Percentiles rank a stretch among this genome's conserved stretches.
These are phyloP conservation scores for Aureobasidium sp. DNA, from an alignment of 2,329 filamentous ascomycete species.

Conservation along the genomic window DNA sequence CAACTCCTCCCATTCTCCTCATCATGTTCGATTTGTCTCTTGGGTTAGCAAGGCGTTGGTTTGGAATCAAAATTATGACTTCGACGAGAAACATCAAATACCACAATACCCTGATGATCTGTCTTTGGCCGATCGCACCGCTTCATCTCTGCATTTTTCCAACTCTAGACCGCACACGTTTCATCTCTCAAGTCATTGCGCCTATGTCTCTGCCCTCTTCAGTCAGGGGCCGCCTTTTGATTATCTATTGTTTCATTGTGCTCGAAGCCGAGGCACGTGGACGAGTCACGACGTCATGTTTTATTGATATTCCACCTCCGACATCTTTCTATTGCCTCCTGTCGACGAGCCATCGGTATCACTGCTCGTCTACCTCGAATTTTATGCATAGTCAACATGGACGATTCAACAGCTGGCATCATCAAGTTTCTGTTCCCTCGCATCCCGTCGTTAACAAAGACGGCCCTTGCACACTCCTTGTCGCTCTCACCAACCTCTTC, in stretches of 20 bases:
- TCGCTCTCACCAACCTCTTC: conserved; percentile 61
- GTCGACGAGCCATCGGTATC: neutral
- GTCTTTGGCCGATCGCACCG: neutral
- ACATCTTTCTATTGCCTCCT: neutral
- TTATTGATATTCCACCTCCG: neutral
- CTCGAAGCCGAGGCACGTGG: conserved; percentile 3
- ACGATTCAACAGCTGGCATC: conserved; percentile 20
- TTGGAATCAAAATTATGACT: neutral
- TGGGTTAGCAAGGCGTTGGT: conserved; percentile 12
- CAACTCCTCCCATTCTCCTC: neutral
- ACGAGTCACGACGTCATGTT: conserved; percentile 1
- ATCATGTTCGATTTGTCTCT: neutral
- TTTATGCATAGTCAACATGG: conserved; percentile 17
- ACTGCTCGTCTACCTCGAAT: neutral
- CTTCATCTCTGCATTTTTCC: neutral
- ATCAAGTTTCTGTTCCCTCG: conserved; percentile 44
- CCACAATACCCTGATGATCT: neutral
- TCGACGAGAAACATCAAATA: neutral
- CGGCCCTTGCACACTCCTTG: conserved; percentile 57
- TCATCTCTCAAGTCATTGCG: neutral
- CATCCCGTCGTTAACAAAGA: conserved; percentile 56
- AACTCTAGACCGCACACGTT: neutral
- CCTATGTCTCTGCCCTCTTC: neutral
- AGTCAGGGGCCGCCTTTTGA: neutral
- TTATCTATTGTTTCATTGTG: neutral